Conservation (phyloP, 495 filamentous ascomycete genomes). For the Glarea lozoyensis region DNA sequence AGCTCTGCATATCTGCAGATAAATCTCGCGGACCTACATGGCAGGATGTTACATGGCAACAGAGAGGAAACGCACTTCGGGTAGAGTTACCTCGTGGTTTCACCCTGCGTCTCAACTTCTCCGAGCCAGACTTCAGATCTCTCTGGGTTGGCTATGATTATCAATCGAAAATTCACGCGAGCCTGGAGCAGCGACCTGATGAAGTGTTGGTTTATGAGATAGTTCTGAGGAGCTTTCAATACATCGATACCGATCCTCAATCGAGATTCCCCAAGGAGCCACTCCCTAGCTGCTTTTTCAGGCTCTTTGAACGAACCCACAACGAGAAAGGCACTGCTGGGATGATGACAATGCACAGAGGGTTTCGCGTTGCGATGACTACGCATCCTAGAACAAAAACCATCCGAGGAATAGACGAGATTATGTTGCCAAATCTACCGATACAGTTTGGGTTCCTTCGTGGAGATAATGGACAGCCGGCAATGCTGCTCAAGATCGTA, state of each 20-base stretch:
- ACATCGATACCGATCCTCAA: constrained; percentile 58
- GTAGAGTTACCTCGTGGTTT: constrained; percentile 62
- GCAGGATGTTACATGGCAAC: constrained; percentile 71
- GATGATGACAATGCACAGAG: constrained; percentile 57
- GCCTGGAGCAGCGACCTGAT: constrained; percentile 51
- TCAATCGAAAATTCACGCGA: constrained; percentile 60
- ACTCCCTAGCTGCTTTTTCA: constrained; percentile 56
- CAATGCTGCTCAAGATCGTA: constrained; percentile 59
- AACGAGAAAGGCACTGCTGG: constrained; percentile 58
- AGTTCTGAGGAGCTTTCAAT: constrained; percentile 60
- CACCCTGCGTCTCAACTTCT: constrained; percentile 55
- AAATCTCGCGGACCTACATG: constrained; percentile 62
- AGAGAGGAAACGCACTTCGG: constrained; percentile 48
- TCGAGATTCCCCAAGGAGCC: constrained; percentile 65
- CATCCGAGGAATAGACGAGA: constrained; percentile 61
- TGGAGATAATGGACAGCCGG: constrained; percentile 55
- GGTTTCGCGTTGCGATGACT: constrained; percentile 64
- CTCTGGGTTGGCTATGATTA: constrained; percentile 78
- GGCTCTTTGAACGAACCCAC: constrained; percentile 59
- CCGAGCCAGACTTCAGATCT: constrained; percentile 62
- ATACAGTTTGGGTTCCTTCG: constrained; percentile 65
- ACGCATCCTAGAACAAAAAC: constrained; percentile 69
- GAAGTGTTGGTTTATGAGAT: constrained; percentile 59
- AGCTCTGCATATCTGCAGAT: constrained; percentile 61
- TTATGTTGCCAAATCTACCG: constrained; percentile 48